A percentile compares a stretch with the other conserved stretches of the same genome.
Evolutionary conservation across 306 rosid species (phyloP).

Genomic region (Argentina anserina): DNA sequence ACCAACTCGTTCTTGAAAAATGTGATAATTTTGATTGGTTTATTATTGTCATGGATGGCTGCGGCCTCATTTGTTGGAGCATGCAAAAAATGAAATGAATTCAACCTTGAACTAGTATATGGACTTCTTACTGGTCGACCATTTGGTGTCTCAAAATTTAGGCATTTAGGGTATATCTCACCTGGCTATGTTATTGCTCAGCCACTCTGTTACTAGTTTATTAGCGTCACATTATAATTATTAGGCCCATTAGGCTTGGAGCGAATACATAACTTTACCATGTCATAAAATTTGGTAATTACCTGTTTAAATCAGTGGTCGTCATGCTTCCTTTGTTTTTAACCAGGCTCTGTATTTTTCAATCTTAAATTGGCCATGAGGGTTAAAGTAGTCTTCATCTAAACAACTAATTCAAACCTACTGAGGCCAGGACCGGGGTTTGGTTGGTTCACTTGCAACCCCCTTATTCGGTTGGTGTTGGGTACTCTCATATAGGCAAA

Average conservation of each 20-base stretch:
- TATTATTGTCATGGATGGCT: background rate
- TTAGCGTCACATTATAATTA: background rate
- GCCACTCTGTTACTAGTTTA: background rate
- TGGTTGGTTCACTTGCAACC: background rate
- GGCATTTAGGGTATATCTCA: background rate
- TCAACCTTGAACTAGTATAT: background rate
- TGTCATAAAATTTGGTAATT: too few relatives aligned
- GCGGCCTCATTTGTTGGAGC: background rate
- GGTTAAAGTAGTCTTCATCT: background rate
- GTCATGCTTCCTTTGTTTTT: background rate
- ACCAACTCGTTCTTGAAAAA: background rate
- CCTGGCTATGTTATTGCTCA: background rate
- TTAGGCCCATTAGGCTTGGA: background rate
- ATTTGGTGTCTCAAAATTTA: too few relatives aligned
- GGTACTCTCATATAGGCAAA: background rate
- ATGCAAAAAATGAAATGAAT: background rate
- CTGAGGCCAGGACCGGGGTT: background rate
- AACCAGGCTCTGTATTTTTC: background rate
- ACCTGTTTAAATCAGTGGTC: background rate
- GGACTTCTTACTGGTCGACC: background rate
- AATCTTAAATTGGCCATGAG: background rate
- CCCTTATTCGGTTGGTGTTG: background rate
- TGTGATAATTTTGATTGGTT: background rate
- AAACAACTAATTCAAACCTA: background rate
- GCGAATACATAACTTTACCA: background rate